Percentiles rank a stretch among this genome's conserved stretches.
phyloP scores from a whole-genome alignment of 768 basidiomycete genomes.

The Amanita inopinata region DNA sequence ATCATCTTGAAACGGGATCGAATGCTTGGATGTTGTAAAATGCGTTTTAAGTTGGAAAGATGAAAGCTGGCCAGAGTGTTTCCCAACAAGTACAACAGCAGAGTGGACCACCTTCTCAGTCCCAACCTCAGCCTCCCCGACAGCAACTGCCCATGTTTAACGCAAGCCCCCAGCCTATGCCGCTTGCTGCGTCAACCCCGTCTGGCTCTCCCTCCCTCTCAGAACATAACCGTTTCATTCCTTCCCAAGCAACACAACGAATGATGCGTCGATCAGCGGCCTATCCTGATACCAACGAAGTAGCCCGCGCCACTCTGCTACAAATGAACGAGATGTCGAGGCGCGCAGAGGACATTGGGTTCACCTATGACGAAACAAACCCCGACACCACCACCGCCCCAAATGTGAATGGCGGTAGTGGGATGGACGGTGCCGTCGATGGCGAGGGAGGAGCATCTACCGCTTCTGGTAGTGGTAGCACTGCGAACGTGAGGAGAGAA shows the following conservation, averaged over 20 bases:
- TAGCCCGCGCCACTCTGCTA: slow-evolving; percentile 59
- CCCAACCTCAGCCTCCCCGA: not conserved
- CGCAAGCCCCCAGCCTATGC: not conserved
- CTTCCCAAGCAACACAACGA: slow-evolving; percentile 46
- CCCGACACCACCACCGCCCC: not conserved
- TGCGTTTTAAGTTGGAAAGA: too few species aligned
- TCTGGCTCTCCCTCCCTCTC: not conserved
- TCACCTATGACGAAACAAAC: slow-evolving; percentile 1
- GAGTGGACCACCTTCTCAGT: slow-evolving; percentile 5
- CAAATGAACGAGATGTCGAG: slow-evolving; percentile 76
- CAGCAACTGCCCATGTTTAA: not conserved
- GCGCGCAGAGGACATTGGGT: slow-evolving; percentile 32
- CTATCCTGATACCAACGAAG: slow-evolving; percentile 33
- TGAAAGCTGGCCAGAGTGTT: too few species aligned
- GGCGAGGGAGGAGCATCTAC: not conserved
- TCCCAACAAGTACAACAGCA: too few species aligned
- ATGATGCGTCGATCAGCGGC: slow-evolving; percentile 16
- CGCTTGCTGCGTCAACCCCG: not conserved
- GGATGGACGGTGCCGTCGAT: not conserved
- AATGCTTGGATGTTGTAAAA: too few species aligned
- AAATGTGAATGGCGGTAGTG: slow-evolving; percentile 2
- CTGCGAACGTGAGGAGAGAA: not conserved
- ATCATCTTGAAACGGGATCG: too few species aligned
- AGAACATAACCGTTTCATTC: slow-evolving; percentile 42
- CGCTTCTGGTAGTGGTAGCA: not conserved